These are phyloP conservation scores for bread wheat (Triticum aestivum) DNA, from an alignment of 176 grass and related monocot species.

Conservation along the genomic window DNA sequence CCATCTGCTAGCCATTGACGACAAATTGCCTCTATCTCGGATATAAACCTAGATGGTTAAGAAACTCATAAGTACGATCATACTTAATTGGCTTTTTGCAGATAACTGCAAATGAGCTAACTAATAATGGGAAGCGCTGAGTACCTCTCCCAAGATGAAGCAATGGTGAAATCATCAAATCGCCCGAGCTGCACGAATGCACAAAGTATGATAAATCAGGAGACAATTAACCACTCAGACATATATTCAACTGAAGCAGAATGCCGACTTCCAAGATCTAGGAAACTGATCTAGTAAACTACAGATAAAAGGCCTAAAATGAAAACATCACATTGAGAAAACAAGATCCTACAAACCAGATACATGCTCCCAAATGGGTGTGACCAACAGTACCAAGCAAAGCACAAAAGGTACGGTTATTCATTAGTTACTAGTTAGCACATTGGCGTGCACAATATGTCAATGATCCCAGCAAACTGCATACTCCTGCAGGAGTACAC, in stretches of 20 bases:
- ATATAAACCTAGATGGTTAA: constrained; percentile 81
- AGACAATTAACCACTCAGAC: background rate
- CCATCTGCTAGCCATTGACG: constrained; percentile 91
- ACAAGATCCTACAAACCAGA: background rate
- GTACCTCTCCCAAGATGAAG: constrained; percentile 98
- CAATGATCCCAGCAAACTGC: background rate
- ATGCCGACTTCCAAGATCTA: background rate
- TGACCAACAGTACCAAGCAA: background rate
- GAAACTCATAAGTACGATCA: background rate
- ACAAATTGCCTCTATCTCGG: constrained; percentile 92
- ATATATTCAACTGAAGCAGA: background rate
- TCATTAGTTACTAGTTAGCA: background rate
- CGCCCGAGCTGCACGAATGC: constrained; percentile 54
- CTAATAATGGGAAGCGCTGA: background rate
- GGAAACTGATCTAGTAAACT: background rate
- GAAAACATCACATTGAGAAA: background rate
- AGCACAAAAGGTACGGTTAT: background rate
- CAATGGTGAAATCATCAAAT: constrained; percentile 96
- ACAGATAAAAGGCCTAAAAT: background rate
- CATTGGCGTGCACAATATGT: background rate
- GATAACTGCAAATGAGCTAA: background rate
- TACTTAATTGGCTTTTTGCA: background rate
- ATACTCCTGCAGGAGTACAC: background rate
- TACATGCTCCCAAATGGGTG: background rate
- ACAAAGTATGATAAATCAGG: constrained; percentile 1